Conservation (phyloP, 1,284 basidiomycete genomes). For the Microbotryum lychnidis-dioicae region DNA sequence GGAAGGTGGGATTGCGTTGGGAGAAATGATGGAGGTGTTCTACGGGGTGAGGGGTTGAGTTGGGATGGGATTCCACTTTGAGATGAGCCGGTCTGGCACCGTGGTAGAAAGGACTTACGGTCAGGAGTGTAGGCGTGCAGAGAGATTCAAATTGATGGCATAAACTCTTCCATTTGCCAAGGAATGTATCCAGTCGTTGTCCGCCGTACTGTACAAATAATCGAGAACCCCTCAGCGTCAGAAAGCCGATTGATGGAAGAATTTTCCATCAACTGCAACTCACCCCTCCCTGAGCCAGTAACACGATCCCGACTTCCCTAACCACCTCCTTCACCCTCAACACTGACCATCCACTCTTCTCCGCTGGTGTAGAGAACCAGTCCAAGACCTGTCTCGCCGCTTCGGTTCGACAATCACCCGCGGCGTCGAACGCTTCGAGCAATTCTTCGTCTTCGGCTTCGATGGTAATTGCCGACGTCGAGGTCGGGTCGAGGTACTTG, state of each 20-base stretch:
- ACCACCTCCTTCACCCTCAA: conserved; percentile 55
- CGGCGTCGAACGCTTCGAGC: conserved; percentile 48
- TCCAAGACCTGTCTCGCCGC: conserved; percentile 61
- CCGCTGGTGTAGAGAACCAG: conserved; percentile 54
- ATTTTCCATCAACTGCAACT: conserved; percentile 17
- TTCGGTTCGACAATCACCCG: conserved; percentile 42
- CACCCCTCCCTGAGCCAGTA: conserved; percentile 59
- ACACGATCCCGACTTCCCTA: conserved; percentile 59
- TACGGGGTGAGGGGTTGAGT: background rate
- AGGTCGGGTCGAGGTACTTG: conserved; percentile 48
- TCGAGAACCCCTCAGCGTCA: background rate
- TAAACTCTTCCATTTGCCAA: conserved; percentile 60
- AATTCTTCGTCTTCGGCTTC: conserved; percentile 42
- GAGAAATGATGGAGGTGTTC: conserved; percentile 15
- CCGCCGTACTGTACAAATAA: conserved; percentile 48
- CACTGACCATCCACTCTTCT: conserved; percentile 51
- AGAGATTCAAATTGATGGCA: conserved; percentile 61
- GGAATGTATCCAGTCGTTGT: conserved; percentile 51
- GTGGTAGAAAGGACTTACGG: conserved; percentile 46
- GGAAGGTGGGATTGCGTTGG: conserved; percentile 26
- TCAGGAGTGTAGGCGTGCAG: conserved; percentile 55
- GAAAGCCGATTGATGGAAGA: background rate
- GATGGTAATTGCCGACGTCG: conserved; percentile 41
- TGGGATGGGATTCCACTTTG: too few species aligned
- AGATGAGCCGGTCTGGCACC: background rate